These are phyloP conservation scores for Hypomontagnella monticulosa DNA, from an alignment of 495 filamentous ascomycete species.

Conservation along the genomic window DNA sequence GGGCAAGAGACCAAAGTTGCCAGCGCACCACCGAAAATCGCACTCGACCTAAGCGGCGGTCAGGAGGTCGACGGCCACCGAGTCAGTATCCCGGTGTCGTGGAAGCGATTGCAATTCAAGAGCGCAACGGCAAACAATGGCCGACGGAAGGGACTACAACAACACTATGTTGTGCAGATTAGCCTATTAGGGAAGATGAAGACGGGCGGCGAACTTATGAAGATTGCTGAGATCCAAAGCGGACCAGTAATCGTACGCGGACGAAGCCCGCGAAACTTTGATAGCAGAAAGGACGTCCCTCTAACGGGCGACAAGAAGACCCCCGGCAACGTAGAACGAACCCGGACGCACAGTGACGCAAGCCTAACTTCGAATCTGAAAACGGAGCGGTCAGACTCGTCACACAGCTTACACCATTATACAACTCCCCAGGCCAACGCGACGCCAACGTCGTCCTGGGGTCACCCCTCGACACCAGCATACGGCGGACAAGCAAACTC, in stretches of 20 bases:
- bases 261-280: constrained; percentile 74
- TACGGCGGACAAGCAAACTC: constrained; percentile 32
- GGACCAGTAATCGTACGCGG: constrained; percentile 75
- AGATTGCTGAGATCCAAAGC: constrained; percentile 68
- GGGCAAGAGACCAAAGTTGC: constrained; percentile 60
- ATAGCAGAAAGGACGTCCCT: constrained; percentile 72
- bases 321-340: constrained; percentile 30
- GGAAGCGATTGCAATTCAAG: constrained; percentile 92
- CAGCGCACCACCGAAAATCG: constrained; percentile 64
- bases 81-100: constrained; percentile 81
- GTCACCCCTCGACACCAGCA: constrained; percentile 26
- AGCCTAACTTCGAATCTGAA: constrained; percentile 43
- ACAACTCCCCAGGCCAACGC: constrained; percentile 41
- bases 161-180: constrained; percentile 75
- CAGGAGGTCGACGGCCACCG: constrained; percentile 76
- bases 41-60: constrained; percentile 75
- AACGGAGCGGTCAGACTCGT: constrained; percentile 46
- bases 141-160: constrained; percentile 73
- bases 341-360: constrained; percentile 45
- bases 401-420: constrained; percentile 50
- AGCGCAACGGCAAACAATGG: constrained; percentile 90
- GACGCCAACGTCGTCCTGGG: constrained; percentile 29
- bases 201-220: constrained; percentile 67
- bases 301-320: constrained; percentile 61
- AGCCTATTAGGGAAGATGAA: constrained; percentile 68